Evolutionary conservation across 1,284 basidiomycete species (phyloP), one percentile per base, ranked within the genome.

Genomic region (Puccinia hordei): DNA sequence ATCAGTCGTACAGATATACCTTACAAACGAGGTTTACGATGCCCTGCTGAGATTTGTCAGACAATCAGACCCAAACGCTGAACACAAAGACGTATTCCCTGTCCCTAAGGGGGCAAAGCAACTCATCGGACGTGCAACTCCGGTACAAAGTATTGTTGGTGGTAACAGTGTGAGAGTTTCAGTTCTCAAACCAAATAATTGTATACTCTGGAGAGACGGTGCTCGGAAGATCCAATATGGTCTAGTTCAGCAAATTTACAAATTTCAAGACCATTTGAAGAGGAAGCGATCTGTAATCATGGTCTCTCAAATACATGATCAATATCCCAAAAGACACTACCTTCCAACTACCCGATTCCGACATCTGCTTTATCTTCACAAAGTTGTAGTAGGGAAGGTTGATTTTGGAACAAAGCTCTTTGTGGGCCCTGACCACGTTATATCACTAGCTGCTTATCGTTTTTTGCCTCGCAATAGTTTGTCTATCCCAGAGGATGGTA

Each of bases 391-490:
- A 4, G 66, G 66, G 30, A 27, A 69, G 46, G 66, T 69, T 15
- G 41, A 44, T 44, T 24, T 38, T 15, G 41, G 15, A 46, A 27
- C 13, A 15, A 38, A 33, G 33, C 2, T 69, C n/a, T 69, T 69
- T 69, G 30, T 69, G 8, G 30, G 24, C 27, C 66, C 66, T 44
- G 24, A n/a, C 2, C 24, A 69, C n/a, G 66, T 69, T 0, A 38
- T 15, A 46, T 33, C 66, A 2, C 38, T 46, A 8, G 66, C 66
- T 38, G 66, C 66, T 6, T 69, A 69, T 17, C 10, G 66, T 35
- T 44, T 69, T 69, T 72, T 72, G 27, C 68, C 68, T 27, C 44
- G 24, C 30, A n/a, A 72, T 19, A 73, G 30, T 73, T 73, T 55
- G 8, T 38, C 2, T 27, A 55, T 73, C 24, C n/a, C 30, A 51